Evolutionary conservation across 306 rosid species (phyloP).

Genomic region (Lagenaria siceraria): DNA sequence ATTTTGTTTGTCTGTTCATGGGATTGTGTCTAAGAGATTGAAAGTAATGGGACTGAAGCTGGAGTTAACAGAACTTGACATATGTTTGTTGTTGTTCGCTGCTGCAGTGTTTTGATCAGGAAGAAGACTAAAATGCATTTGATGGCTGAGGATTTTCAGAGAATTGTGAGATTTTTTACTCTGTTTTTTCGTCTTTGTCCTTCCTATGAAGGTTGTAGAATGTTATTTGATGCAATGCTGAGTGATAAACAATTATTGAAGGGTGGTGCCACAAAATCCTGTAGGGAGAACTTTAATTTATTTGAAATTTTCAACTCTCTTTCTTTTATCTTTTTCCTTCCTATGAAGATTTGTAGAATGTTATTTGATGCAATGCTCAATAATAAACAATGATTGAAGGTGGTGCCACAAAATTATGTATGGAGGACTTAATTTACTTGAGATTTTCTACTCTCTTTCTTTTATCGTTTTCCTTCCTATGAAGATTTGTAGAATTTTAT

Average conservation of each 20-base stretch:
- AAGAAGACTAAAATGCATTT: conserved; percentile 33
- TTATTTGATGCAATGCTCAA: neutral
- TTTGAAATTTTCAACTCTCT: conserved; percentile 15
- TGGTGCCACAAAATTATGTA: neutral
- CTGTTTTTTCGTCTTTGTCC: neutral
- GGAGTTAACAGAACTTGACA: neutral
- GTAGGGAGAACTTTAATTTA: neutral
- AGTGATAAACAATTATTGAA: neutral
- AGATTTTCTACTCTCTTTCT: conserved; percentile 8
- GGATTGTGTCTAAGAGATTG: neutral
- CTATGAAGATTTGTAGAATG: neutral
- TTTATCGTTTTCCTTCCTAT: neutral
- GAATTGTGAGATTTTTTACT: conserved; percentile 32
- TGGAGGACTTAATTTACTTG: neutral
- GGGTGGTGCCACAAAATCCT: neutral
- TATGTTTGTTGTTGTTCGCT: neutral
- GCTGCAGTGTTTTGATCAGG: conserved; percentile 58
- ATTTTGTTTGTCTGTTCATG: conserved; percentile 2
- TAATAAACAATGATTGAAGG: neutral
- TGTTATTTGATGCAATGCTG: neutral
- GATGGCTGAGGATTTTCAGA: conserved; percentile 54
- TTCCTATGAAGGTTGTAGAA: neutral
- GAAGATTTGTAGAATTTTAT: neutral
- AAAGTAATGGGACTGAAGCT: neutral
- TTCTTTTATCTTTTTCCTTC: neutral